These are phyloP conservation scores for Tuber umbilicatum DNA, from an alignment of 495 filamentous ascomycete species.

Conservation along the genomic window DNA sequence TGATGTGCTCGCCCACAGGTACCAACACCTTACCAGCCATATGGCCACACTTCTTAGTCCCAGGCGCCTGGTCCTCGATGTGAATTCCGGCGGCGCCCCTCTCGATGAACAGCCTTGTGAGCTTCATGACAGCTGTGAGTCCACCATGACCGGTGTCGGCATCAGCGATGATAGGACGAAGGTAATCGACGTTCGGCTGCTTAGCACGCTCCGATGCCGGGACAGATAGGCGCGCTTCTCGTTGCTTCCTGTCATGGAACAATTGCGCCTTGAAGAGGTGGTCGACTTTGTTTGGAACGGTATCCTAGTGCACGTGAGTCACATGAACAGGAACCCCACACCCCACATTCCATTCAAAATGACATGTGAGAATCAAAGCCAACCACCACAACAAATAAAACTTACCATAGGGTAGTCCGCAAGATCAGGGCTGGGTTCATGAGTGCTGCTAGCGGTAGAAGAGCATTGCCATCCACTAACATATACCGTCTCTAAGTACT, in stretches of 20 bases:
- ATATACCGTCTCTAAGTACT: slow-evolving; percentile 97
- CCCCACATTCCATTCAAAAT: background rate
- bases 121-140: slow-evolving; percentile 96
- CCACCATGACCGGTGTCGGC: slow-evolving; percentile 97
- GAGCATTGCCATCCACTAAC: slow-evolving; percentile 99
- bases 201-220: slow-evolving; percentile 65
- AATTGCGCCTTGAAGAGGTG: slow-evolving; percentile 97
- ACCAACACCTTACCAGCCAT: slow-evolving; percentile 99
- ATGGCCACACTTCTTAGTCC: slow-evolving; percentile 98
- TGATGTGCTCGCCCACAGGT: slow-evolving; percentile 96
- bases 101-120: slow-evolving; percentile 96
- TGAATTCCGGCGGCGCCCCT: slow-evolving; percentile 96
- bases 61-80: slow-evolving; percentile 96
- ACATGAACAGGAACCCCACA: slow-evolving; percentile 25
- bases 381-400: slow-evolving; percentile 18
- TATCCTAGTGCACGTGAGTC: slow-evolving; percentile 57
- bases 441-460: slow-evolving; percentile 83
- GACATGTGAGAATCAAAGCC: slow-evolving; percentile 20
- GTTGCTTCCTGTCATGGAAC: slow-evolving; percentile 98
- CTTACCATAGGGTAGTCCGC: slow-evolving; percentile 95
- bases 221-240: slow-evolving; percentile 80
- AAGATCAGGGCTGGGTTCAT: slow-evolving; percentile 95
- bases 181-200: slow-evolving; percentile 81
- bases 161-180: slow-evolving; percentile 93
- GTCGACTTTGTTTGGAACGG: slow-evolving; percentile 94